Evolutionary conservation across 2,329 filamentous ascomycete genomes (phyloP), one percentile per base, ranked within the genome.

Genomic region (Arthrinium phaeospermum): DNA sequence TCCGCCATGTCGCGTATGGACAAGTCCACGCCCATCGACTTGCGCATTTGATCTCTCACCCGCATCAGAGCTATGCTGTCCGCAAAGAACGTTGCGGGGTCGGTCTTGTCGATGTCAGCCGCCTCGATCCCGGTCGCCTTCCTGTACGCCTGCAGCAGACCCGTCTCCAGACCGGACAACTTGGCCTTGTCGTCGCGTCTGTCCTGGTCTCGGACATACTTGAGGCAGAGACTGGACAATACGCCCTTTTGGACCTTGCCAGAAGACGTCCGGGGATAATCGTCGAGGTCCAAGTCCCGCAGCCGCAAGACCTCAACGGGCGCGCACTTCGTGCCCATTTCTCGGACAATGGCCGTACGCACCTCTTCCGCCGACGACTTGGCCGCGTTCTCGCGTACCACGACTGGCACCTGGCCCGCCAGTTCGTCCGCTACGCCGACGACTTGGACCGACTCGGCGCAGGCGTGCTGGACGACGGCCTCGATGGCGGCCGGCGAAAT

Each of bases 401-500:
- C 51, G 24, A 53, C 30, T 14, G 51, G 51, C 1, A 53, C 51
- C 24, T 53, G 51, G 4, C 51, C 51, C 13, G 51, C 51, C 1
- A 53, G 24, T 14, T 53, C 51, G 13, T 53, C 51, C 1, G 13
- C 1, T 4, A 53, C 14, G 24, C 51, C 51, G 24, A 53, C 51
- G 5, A 53, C 51, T 16, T 53, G 51, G 4, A 53, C 51, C 13
- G 51, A 27, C 51, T 53, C 51, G 10, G 51, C 16, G 24, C 51
- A 53, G 4, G 30, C 24, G 1, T 8, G 41, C 37, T 53, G 51
- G 34, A 70, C 16, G 16, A 70, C n/a, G 5, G 51, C 53, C 24
- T 70, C 69, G 8, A 70, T 70, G 5, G 53, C 69, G 5, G 51
- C 69, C 19, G 37, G 41, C 1, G 69, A 41, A 14, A 70, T 70